These are phyloP conservation scores for Xerocomellus amylosporus DNA, from an alignment of 768 basidiomycete genomes.

Conservation along the genomic window DNA sequence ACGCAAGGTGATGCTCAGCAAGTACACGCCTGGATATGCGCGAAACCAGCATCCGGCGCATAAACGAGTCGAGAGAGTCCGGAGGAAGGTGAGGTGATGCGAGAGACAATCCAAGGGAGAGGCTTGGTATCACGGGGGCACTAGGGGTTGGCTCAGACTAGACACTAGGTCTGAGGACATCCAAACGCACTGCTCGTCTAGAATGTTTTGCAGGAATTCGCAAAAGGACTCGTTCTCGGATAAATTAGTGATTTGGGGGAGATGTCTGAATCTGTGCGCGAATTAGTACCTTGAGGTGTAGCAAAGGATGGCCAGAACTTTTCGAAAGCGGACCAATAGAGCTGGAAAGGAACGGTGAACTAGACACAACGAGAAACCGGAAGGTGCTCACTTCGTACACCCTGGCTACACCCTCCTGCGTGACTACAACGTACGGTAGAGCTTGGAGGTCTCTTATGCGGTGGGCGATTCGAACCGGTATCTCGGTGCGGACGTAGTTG, in stretches of 20 bases:
- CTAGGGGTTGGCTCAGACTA: constrained; percentile 38
- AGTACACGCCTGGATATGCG: constrained; percentile 87
- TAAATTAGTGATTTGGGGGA: constrained; percentile 67
- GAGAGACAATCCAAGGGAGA: constrained; percentile 81
- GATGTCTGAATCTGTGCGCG: constrained; percentile 59
- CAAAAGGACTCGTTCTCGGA: constrained; percentile 81
- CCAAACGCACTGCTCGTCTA: constrained; percentile 70
- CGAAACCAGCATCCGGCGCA: constrained; percentile 88
- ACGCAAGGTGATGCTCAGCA: constrained; percentile 83
- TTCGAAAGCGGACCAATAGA: constrained; percentile 87
- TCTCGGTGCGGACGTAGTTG: constrained; percentile 86
- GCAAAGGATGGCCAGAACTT: constrained; percentile 44
- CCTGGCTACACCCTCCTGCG: constrained; percentile 75
- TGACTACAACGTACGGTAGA: constrained; percentile 83
- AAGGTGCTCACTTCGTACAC: constrained; percentile 73
- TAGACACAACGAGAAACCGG: not conserved
- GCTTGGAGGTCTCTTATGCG: constrained; percentile 83
- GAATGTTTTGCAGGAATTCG: constrained; percentile 55
- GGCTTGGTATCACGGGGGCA: constrained; percentile 74
- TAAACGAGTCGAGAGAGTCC: constrained; percentile 79
- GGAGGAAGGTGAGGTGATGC: constrained; percentile 76
- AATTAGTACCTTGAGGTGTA: constrained; percentile 6
- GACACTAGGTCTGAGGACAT: not conserved
- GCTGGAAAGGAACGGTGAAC: constrained; percentile 37
- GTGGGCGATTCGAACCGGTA: constrained; percentile 86